These are phyloP conservation scores for Leptographium flavum DNA, from an alignment of 2,329 filamentous ascomycete genomes.

Conservation along the genomic window DNA sequence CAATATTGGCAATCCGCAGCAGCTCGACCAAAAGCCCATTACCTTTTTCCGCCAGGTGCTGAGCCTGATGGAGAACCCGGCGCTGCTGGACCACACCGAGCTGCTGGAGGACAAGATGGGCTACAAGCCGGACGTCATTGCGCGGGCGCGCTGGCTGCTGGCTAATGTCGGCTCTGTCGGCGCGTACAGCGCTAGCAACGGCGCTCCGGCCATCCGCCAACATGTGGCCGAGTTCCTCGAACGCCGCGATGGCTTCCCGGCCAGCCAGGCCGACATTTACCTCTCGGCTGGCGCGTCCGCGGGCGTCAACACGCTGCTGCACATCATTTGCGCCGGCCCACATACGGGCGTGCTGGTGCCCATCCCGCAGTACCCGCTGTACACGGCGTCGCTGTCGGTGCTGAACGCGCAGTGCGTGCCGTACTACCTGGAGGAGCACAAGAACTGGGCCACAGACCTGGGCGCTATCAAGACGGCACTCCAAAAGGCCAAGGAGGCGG, in stretches of 20 bases:
- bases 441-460: constrained; percentile 78
- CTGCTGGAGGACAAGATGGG: constrained; percentile 61
- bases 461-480: constrained; percentile 61
- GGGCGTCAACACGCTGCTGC: constrained; percentile 84
- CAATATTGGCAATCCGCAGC: constrained; percentile 98
- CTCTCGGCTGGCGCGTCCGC: constrained; percentile 84
- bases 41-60: constrained; percentile 98
- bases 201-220: constrained; percentile 72
- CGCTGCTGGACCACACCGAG: constrained; percentile 67
- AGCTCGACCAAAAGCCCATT: constrained; percentile 97
- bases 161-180: constrained; percentile 80
- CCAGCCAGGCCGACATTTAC: constrained; percentile 71
- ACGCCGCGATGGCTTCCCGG: constrained; percentile 76
- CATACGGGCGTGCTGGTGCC: constrained; percentile 79
- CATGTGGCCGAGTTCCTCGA: constrained; percentile 90
- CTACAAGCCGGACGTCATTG: constrained; percentile 82
- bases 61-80: constrained; percentile 82
- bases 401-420: constrained; percentile 79
- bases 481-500: constrained; percentile 58
- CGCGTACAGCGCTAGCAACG: constrained; percentile 90
- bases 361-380: constrained; percentile 95
- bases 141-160: constrained; percentile 67
- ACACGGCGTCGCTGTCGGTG: constrained; percentile 81
- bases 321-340: constrained; percentile 68
- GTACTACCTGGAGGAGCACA: constrained; percentile 81